Percentiles rank a stretch among this genome's conserved stretches.
phyloP scores from a whole-genome alignment of 2,329 filamentous ascomycete genomes.

The Ramularia endophylla region DNA sequence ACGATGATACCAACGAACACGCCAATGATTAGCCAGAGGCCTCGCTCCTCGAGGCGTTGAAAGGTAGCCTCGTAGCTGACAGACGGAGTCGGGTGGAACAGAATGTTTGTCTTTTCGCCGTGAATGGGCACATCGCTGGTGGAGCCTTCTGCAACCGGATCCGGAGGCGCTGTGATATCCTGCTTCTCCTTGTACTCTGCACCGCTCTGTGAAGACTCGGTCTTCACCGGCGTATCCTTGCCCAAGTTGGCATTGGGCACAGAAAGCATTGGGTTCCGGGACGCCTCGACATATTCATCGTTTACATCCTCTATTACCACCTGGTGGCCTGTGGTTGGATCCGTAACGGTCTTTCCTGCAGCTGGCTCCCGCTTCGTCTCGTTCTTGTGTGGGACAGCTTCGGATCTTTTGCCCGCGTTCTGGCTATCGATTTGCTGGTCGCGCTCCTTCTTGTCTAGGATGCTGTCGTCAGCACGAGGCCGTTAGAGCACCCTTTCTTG shows the following conservation, averaged over 20 bases:
- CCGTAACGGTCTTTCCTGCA: conserved; percentile 61
- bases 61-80: conserved; percentile 90
- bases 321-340: conserved; percentile 74
- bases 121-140: conserved; percentile 94
- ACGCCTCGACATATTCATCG: conserved; percentile 61
- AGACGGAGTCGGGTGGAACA: conserved; percentile 90
- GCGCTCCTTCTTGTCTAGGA: conserved; percentile 63
- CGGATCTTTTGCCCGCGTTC: conserved; percentile 28
- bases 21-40: conserved; percentile 61
- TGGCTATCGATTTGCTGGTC: conserved; percentile 62
- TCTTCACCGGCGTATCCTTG: conserved; percentile 66
- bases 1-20: conserved; percentile 71
- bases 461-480: too few relatives aligned
- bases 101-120: conserved; percentile 91
- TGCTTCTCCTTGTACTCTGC: conserved; percentile 79
- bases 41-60: conserved; percentile 64
- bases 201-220: conserved; percentile 63
- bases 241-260: conserved; percentile 86
- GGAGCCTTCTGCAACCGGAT: conserved; percentile 71
- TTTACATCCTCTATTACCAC: conserved; percentile 81
- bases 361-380: conserved; percentile 40
- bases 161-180: conserved; percentile 85
- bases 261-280: conserved; percentile 69
- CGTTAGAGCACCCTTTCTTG: too few relatives aligned
- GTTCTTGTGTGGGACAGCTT: conserved; percentile 43